phyloP scores from a whole-genome alignment of 2,329 filamentous ascomycete genomes.

The Diaporthe ampelina region DNA sequence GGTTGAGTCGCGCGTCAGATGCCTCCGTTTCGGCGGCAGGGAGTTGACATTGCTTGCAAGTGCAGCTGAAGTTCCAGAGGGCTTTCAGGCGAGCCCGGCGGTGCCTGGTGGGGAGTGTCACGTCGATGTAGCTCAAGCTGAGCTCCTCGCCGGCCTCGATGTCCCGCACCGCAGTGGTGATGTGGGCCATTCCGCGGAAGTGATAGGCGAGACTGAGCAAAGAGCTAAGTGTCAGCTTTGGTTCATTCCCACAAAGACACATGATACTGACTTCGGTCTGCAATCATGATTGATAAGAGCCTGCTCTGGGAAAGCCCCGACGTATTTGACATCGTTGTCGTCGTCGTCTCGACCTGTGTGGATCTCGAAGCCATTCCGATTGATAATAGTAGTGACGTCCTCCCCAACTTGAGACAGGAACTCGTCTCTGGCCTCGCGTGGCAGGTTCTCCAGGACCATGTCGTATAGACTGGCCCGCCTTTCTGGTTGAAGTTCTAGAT shows the following conservation, averaged over 20 bases:
- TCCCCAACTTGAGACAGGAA: background rate
- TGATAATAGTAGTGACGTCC: background rate
- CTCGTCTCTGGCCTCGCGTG: background rate
- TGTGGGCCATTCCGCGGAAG: conserved; percentile 51
- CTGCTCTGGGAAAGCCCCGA: background rate
- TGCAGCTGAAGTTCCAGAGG: conserved; percentile 17
- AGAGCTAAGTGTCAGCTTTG: background rate
- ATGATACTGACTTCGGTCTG: conserved; percentile 56
- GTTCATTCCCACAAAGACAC: conserved; percentile 46
- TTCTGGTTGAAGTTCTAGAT: background rate
- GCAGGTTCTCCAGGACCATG: background rate
- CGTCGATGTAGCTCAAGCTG: conserved; percentile 56
- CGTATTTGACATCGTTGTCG: background rate
- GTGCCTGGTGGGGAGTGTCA: background rate
- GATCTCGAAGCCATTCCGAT: conserved; percentile 17
- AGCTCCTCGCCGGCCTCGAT: conserved; percentile 57
- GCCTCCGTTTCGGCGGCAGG: background rate
- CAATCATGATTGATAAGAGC: conserved; percentile 58
- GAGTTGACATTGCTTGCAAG: background rate
- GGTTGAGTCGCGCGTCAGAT: background rate
- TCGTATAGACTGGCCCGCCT: background rate
- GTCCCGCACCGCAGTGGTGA: conserved; percentile 53
- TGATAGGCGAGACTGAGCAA: conserved; percentile 2
- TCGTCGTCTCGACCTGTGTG: background rate
- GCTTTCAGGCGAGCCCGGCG: background rate